phyloP scores from a whole-genome alignment of 176 grass and related monocot species.

The Bolboschoenus planiculmis region DNA sequence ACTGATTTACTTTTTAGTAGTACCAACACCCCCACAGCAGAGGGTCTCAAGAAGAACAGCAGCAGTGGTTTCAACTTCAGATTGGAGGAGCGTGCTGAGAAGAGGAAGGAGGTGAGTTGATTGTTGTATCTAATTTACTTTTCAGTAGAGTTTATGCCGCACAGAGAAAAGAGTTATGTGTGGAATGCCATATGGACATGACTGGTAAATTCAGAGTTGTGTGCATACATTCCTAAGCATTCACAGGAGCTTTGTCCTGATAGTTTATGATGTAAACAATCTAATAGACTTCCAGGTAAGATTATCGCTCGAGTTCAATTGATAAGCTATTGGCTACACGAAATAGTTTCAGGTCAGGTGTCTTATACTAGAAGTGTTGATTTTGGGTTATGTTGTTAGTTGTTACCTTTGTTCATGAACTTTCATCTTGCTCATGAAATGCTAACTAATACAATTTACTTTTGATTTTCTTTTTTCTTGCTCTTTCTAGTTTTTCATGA shows the following conservation, averaged over 20 bases:
- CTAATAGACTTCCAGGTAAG: neutral
- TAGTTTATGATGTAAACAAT: neutral
- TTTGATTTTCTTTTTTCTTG: conserved; percentile 1
- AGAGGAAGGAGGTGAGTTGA: conserved; percentile 69
- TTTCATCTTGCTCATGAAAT: neutral
- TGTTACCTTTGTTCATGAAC: conserved; percentile 8
- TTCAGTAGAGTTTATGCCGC: neutral
- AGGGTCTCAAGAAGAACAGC: conserved; percentile 38
- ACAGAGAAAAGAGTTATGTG: neutral
- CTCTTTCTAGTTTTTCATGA: conserved; percentile 71
- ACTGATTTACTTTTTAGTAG: conserved; percentile 30
- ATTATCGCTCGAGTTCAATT: neutral
- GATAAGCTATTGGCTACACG: neutral
- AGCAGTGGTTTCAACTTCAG: conserved; percentile 65
- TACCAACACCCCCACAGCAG: conserved; percentile 39
- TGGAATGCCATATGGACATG: neutral
- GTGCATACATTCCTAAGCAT: neutral
- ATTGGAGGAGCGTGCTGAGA: conserved; percentile 86
- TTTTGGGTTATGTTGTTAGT: neutral
- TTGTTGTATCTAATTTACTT: neutral
- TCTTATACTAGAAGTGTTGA: neutral
- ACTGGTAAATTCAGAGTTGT: neutral
- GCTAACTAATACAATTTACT: neutral
- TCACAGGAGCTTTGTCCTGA: neutral
- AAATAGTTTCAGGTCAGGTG: neutral